phyloP scores from a whole-genome alignment of 2,329 filamentous ascomycete genomes.

The Thielaviopsis punctulata region DNA sequence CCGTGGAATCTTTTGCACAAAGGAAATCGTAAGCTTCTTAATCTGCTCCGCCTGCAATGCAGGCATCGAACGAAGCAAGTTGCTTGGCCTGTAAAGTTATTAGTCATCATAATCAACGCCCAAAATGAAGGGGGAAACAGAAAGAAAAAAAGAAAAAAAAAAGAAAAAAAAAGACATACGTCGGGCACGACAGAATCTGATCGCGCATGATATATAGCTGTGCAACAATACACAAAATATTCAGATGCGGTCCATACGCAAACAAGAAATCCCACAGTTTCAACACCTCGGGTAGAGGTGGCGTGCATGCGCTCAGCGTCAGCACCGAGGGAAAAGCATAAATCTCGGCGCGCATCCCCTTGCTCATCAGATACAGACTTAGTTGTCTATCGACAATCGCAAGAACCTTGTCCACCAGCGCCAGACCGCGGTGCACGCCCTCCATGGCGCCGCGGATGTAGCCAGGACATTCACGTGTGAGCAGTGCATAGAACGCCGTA shows the following conservation, averaged over 20 bases:
- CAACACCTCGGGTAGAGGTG: constrained; percentile 81
- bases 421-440: constrained; percentile 81
- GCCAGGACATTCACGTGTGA: constrained; percentile 75
- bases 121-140: background rate
- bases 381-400: constrained; percentile 83
- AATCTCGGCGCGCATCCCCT: constrained; percentile 80
- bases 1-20: constrained; percentile 78
- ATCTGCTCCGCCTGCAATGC: constrained; percentile 68
- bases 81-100: constrained; percentile 55
- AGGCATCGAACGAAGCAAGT: constrained; percentile 75
- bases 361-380: constrained; percentile 64
- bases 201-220: constrained; percentile 81
- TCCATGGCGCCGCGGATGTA: constrained; percentile 96
- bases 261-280: constrained; percentile 95
- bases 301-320: constrained; percentile 89
- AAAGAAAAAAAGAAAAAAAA: background rate
- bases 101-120: background rate
- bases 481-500: constrained; percentile 70
- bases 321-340: constrained; percentile 93
- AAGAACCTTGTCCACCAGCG: constrained; percentile 79
- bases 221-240: constrained; percentile 90
- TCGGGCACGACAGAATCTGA: constrained; percentile 65
- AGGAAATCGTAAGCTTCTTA: constrained; percentile 67
- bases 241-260: constrained; percentile 85
- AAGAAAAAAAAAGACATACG: constrained; percentile 33